These are phyloP conservation scores for Podaxis carcinomalis DNA, from an alignment of 768 basidiomycete species.

Conservation along the genomic window DNA sequence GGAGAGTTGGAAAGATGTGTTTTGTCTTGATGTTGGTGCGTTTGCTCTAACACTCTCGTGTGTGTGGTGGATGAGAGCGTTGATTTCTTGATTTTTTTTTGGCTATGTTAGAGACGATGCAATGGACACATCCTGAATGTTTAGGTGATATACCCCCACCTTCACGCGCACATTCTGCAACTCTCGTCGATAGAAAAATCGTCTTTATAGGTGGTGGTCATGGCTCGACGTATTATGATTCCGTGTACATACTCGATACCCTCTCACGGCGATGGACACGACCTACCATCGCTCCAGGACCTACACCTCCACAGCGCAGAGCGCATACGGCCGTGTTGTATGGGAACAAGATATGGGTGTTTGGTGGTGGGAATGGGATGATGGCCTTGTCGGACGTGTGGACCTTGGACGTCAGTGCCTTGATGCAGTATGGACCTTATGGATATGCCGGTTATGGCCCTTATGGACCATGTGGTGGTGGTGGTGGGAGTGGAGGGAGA, in stretches of 20 bases:
- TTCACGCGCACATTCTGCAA: constrained; percentile 85
- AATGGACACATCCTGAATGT: constrained; percentile 79
- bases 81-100: neutral
- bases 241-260: constrained; percentile 81
- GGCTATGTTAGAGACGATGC: constrained; percentile 82
- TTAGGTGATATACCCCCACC: constrained; percentile 78
- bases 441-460: constrained; percentile 9
- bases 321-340: constrained; percentile 86
- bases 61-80: neutral
- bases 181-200: constrained; percentile 74
- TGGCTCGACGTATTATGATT: constrained; percentile 77
- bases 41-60: neutral
- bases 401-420: constrained; percentile 60
- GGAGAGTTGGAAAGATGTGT: constrained; percentile 70
- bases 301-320: constrained; percentile 62
- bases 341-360: constrained; percentile 71
- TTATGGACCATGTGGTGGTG: neutral
- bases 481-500: neutral
- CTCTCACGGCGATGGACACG: constrained; percentile 60
- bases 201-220: constrained; percentile 88
- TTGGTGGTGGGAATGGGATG: constrained; percentile 92
- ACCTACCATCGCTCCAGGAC: constrained; percentile 36
- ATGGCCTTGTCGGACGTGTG: constrained; percentile 89
- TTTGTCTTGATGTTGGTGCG: constrained; percentile 81
- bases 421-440: constrained; percentile 3